A percentile compares a stretch with the other conserved stretches of the same genome.
Conservation (phyloP, 208 protist genomes). For the Leishmania braziliensis region DNA sequence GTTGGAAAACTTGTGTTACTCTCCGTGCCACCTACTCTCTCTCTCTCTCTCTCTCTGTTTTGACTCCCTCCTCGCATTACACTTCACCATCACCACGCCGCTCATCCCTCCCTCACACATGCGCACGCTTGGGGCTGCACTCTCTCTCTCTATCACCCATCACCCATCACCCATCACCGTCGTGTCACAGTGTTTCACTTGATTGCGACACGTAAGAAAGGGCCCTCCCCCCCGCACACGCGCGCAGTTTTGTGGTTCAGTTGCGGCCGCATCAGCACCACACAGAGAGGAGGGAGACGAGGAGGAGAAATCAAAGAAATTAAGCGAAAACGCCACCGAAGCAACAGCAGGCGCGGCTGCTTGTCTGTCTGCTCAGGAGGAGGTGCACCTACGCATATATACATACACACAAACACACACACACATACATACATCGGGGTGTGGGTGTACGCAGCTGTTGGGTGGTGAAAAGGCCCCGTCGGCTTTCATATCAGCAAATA, state of each 20-base stretch:
- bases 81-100: background rate
- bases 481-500: no score
- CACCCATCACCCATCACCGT: background rate
- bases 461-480: no score
- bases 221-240: background rate
- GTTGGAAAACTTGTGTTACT: background rate
- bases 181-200: no score
- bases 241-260: background rate
- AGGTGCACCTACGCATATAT: no score
- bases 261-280: background rate
- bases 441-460: no score
- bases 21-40: background rate
- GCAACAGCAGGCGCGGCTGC: background rate
- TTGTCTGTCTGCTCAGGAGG: background rate
- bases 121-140: background rate
- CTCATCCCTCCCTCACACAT: background rate
- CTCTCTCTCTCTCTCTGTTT: background rate
- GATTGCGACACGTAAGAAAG: background rate
- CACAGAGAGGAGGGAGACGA: background rate
- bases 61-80: background rate
- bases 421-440: no score
- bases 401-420: no score
- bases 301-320: background rate
- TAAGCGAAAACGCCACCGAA: background rate
- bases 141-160: background rate